Conservation (phyloP, 2,329 filamentous ascomycete genomes). For the Sporothrix phasma region DNA sequence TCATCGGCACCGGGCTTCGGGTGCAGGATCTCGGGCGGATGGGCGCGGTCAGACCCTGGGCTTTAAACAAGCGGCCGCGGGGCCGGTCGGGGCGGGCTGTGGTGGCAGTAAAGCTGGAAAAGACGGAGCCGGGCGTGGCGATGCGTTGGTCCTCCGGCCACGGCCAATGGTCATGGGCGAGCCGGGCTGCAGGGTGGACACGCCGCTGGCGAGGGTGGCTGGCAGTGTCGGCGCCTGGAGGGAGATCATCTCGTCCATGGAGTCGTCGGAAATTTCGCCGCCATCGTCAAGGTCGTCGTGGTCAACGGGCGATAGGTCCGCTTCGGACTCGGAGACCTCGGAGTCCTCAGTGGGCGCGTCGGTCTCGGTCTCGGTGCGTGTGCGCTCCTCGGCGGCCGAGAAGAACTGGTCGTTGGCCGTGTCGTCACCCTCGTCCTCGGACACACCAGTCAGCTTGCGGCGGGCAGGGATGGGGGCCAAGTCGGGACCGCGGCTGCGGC, state of each 20-base stretch:
- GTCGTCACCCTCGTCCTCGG: constrained; percentile 58
- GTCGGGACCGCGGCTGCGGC: constrained; percentile 2
- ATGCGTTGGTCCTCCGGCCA: constrained; percentile 56
- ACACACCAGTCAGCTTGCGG: constrained; percentile 48
- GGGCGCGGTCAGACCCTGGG: constrained; percentile 60
- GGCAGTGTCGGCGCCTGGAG: constrained; percentile 70
- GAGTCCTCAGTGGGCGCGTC: constrained; percentile 35
- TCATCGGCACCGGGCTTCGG: constrained; percentile 68
- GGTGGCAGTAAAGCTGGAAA: constrained; percentile 76
- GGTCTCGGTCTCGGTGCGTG: constrained; percentile 48
- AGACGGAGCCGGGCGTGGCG: constrained; percentile 76
- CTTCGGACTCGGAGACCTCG: constrained; percentile 40
- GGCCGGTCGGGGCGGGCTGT: constrained; percentile 66
- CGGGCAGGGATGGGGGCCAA: constrained; percentile 37
- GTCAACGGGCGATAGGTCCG: constrained; percentile 52
- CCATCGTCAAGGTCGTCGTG: constrained; percentile 65
- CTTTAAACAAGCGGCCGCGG: constrained; percentile 72
- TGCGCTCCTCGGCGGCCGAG: constrained; percentile 76
- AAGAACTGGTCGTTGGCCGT: constrained; percentile 86
- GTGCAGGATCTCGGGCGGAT: constrained; percentile 72
- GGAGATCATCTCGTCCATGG: constrained; percentile 87
- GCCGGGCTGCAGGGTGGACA: constrained; percentile 69
- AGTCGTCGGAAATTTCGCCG: constrained; percentile 76
- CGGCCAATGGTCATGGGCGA: constrained; percentile 68
- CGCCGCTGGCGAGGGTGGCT: constrained; percentile 64